Percentiles rank a stretch among this genome's conserved stretches.
phyloP scores from a whole-genome alignment of 2,329 filamentous ascomycete species.

The Monilinia vaccinii-corymbosi region DNA sequence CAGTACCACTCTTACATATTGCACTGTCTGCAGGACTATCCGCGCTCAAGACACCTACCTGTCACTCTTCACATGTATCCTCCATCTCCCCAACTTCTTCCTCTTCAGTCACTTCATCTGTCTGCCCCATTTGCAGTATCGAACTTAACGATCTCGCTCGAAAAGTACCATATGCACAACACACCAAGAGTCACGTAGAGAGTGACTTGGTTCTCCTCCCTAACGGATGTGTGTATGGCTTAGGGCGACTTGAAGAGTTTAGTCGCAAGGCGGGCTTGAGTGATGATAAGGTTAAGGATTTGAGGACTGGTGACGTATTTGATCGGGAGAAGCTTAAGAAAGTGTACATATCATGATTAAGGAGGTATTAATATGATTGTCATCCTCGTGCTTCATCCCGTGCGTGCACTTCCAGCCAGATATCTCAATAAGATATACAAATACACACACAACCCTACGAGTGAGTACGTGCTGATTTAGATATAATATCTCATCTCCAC shows the following conservation, averaged over 20 bases:
- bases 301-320: constrained; percentile 64
- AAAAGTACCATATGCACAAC: constrained; percentile 87
- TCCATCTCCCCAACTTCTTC: constrained; percentile 27
- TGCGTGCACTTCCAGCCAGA: neutral
- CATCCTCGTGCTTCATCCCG: neutral
- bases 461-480: no score
- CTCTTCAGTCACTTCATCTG: constrained; percentile 42
- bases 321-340: constrained; percentile 60
- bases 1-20: constrained; percentile 77
- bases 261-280: constrained; percentile 70
- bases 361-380: neutral
- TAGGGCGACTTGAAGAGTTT: constrained; percentile 62
- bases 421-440: neutral
- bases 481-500: no score
- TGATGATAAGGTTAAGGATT: constrained; percentile 62
- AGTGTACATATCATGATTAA: constrained; percentile 70
- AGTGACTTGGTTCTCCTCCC: constrained; percentile 79
- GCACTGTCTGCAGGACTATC: constrained; percentile 86
- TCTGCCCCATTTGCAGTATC: constrained; percentile 93
- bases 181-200: constrained; percentile 89
- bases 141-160: constrained; percentile 88
- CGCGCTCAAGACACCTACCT: constrained; percentile 90
- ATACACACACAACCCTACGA: no score
- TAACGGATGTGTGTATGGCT: constrained; percentile 78
- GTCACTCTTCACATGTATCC: constrained; percentile 50